Evolutionary conservation across 2,329 filamentous ascomycete genomes (phyloP), one percentile per base, ranked within the genome.

Genomic region (Calonectria crousiana): DNA sequence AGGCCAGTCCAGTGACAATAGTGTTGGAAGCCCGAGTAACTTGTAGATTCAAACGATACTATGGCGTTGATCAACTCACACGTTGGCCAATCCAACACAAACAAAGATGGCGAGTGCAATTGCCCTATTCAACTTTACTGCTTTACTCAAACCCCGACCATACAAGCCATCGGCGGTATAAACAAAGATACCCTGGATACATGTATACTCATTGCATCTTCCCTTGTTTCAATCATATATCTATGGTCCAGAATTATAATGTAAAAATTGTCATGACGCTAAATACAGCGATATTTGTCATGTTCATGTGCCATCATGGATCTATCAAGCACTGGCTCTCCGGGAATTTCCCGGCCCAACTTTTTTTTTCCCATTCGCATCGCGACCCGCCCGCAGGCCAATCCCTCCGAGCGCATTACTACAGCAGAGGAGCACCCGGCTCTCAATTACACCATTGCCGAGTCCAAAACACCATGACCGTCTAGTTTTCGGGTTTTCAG

Each of bases 271-370:
- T 13, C 44, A 47, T 47, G n/a, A 13, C 18, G n/a, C 44, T 13
- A 13, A 47, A 23, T n/a, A 13, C 44, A 47, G 44, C n/a, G n/a
- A 47, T 47, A 23, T 23, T 23, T 23, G n/a, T 13, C 44, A 47
- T 47, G 44, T 13, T 6, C n/a, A 23, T 47, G n/a, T 47, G 44
- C 11, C 20, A 11, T 47, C 9, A n/a, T 23, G n/a, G 11, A 13
- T 10, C 44, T n/a, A 30, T 28, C 56, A 28, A 62, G 34, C 56
- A 41, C 67, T 41, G 67, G 53, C 28, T 26, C 41, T 49, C 56
- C 68, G 76, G 78, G 36, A 76, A 80, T 79, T 80, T 74, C 47
- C 75, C 71, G 78, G 74, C 69, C 78, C 73, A 76, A 49, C 64
- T 64, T 78, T 79, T 74, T 78, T 41, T 62, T 34, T 34, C 32